Base-by-base conservation (phyloP, 208 protist genomes). In the Tritrichomonas foetus region DNA sequence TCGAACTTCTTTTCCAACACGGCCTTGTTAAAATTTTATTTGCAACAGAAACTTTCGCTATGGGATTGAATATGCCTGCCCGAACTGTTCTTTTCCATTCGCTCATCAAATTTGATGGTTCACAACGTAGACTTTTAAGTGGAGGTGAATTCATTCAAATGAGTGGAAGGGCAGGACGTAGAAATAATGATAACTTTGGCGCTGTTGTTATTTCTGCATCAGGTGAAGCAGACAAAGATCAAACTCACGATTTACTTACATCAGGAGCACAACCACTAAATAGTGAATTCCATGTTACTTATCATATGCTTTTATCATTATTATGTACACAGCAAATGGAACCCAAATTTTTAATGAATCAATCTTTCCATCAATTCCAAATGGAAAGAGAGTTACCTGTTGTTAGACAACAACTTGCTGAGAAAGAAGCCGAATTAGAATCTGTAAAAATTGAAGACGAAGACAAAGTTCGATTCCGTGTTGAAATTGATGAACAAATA, bases 51-150 rank as follows among this genome's bases (percentile, higher is more conserved):
- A 94, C 93, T 27, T 94, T 94, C 47, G 93, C 93, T 39, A 94
- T 94, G 93, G 93, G 93, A 66, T 25, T 94, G 0, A 94, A 94
- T n/a, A 94, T 94, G 93, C 93, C 93, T 27, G 93, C 93, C 0
- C 39, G 75, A 47, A 66, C 92, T 0, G 66, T 93, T 66, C 8
- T 92, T 25, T 94, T 93, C 94, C 49, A 66, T 50, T 94, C 49
- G 3, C 30, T 94, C 25, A 33, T 41, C 20, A 94, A 93, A 93
- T 94, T 93, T 50, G 92, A 93, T 53, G 94, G 80, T 36, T 1
- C n/a, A 0, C 33, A 69, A 27, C 50, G 55, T 36, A 14, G 93
- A 50, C 1, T 94, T 3, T 33, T 94, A 22, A 66, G 22, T 5
- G 20, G 36, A 49, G 44, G 72, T 30, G 93, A 94, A 53, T 94